Percentiles rank a stretch among this genome's conserved stretches.
Conservation (phyloP, 2,329 filamentous ascomycete species). For the Ceratocystis eucalypticola region DNA sequence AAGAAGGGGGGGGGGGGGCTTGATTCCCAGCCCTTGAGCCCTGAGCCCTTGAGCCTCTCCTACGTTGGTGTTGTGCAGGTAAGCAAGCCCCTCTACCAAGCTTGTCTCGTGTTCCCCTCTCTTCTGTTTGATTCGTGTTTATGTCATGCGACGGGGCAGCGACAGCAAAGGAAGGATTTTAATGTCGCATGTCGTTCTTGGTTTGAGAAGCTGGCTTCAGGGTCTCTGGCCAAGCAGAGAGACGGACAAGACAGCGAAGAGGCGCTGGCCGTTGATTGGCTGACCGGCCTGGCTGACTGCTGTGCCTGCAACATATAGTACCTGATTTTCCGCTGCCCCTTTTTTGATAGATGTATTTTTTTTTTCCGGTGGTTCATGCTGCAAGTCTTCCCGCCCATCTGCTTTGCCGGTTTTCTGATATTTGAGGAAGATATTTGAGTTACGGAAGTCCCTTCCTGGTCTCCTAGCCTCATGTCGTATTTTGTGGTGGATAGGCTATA, state of each 20-base stretch:
- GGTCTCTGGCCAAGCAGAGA: neutral
- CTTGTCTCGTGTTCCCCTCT: neutral
- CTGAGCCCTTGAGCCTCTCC: too few relatives aligned
- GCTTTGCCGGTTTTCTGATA: too few relatives aligned
- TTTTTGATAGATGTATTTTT: neutral
- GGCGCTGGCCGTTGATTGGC: neutral
- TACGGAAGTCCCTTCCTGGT: too few relatives aligned
- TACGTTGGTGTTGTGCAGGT: too few relatives aligned
- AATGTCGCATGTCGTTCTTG: neutral
- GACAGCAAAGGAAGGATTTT: conserved; percentile 1
- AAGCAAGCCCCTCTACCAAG: neutral
- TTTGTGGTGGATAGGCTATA: too few relatives aligned
- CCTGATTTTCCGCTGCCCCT: neutral
- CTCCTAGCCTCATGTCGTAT: too few relatives aligned
- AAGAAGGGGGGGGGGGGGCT: too few relatives aligned
- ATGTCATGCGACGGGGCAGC: neutral
- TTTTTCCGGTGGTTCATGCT: too few relatives aligned
- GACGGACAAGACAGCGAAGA: neutral
- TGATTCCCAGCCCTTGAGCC: too few relatives aligned
- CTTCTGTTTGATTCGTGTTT: conserved; percentile 4
- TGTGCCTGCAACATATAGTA: neutral
- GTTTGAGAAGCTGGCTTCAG: conserved; percentile 3
- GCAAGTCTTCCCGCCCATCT: too few relatives aligned
- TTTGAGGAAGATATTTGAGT: too few relatives aligned
- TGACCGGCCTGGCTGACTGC: too few relatives aligned